Evolutionary conservation across 495 filamentous ascomycete species (phyloP).

Genomic region (Xylaria flabelliformis): DNA sequence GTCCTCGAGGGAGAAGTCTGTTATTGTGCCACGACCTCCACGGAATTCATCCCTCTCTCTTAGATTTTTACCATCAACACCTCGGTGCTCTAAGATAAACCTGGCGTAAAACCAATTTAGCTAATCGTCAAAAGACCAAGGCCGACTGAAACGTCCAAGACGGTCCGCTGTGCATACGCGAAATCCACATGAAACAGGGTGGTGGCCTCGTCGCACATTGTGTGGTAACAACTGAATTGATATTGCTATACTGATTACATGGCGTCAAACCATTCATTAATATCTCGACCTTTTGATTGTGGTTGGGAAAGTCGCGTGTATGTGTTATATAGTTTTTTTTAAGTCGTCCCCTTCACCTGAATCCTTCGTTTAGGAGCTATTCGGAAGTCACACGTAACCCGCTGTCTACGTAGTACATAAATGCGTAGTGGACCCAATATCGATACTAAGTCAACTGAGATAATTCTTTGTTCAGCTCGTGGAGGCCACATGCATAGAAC

Average conservation of each 20-base stretch:
- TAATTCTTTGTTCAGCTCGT: not conserved
- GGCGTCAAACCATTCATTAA: not conserved
- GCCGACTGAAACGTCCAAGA: constrained; percentile 11
- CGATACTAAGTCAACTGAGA: not conserved
- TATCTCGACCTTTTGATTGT: not conserved
- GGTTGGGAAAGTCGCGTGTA: not conserved
- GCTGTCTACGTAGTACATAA: too few species aligned
- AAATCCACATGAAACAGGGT: constrained; percentile 20
- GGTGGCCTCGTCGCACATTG: not conserved
- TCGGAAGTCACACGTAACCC: not conserved
- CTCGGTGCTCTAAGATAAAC: not conserved
- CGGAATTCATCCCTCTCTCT: not conserved
- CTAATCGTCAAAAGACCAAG: not conserved
- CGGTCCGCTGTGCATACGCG: not conserved
- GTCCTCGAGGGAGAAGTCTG: not conserved
- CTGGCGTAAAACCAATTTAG: not conserved
- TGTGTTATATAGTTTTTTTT: not conserved
- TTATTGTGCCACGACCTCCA: not conserved
- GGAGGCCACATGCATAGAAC: not conserved
- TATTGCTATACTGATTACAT: not conserved
- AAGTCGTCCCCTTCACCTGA: not conserved
- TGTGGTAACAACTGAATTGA: not conserved
- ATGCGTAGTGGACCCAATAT: not conserved
- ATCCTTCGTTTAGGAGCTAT: not conserved
- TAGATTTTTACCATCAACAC: not conserved